Percentiles rank a stretch among this genome's conserved stretches.
Evolutionary conservation across 495 filamentous ascomycete species (phyloP).

Genomic region (Aspergillus wentii): DNA sequence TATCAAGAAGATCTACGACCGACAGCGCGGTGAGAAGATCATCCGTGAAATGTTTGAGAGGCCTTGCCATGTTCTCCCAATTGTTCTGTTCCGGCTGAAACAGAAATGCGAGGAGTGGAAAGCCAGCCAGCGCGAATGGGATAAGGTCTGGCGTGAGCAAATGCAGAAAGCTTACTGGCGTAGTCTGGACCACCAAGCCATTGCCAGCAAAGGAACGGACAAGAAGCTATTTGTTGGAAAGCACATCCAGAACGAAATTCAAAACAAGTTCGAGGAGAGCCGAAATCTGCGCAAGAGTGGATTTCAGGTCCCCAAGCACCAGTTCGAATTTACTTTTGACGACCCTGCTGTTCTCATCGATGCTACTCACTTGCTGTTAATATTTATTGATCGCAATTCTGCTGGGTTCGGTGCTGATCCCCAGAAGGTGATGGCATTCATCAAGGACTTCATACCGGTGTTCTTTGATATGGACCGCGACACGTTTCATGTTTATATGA

Average conservation of each 20-base stretch:
- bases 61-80: constrained; percentile 77
- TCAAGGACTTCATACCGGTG: constrained; percentile 79
- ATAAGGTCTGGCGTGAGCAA: constrained; percentile 96
- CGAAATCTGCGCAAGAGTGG: constrained; percentile 59
- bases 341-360: constrained; percentile 80
- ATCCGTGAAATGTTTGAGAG: constrained; percentile 75
- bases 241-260: constrained; percentile 77
- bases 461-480: constrained; percentile 85
- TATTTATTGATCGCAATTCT: constrained; percentile 64
- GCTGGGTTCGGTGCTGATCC: constrained; percentile 67
- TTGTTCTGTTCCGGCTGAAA: constrained; percentile 82
- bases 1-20: constrained; percentile 96
- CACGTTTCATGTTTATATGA: constrained; percentile 69
- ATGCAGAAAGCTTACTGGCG: constrained; percentile 89
- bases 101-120: constrained; percentile 97
- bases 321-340: constrained; percentile 66
- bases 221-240: constrained; percentile 88
- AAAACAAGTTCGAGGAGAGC: constrained; percentile 82
- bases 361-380: constrained; percentile 71
- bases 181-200: constrained; percentile 93
- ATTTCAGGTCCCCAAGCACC: constrained; percentile 56
- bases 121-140: constrained; percentile 93
- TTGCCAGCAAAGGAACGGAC: constrained; percentile 74
- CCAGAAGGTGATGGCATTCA: constrained; percentile 71
- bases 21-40: constrained; percentile 74